A percentile compares a stretch with the other conserved stretches of the same genome.
Conservation (phyloP, 2,329 filamentous ascomycete genomes). For the Beauveria rudraprayagi region DNA sequence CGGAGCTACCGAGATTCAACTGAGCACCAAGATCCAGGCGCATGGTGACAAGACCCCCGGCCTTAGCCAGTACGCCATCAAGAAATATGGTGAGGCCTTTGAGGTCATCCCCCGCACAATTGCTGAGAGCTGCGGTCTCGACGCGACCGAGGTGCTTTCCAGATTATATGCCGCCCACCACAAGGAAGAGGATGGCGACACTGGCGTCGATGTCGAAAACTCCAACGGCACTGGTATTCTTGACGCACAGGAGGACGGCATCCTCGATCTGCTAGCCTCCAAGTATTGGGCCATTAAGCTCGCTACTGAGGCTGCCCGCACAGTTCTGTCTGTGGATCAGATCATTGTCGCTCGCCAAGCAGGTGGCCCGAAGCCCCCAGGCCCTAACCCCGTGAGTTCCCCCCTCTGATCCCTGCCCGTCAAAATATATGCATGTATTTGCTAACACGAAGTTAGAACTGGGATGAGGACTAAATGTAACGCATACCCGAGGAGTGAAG, state of each 20-base stretch:
- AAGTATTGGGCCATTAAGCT: constrained; percentile 98
- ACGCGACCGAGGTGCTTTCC: constrained; percentile 93
- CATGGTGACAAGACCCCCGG: constrained; percentile 90
- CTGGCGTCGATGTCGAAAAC: constrained; percentile 93
- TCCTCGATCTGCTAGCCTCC: constrained; percentile 82
- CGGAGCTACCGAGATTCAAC: constrained; percentile 87
- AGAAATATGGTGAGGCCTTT: constrained; percentile 95
- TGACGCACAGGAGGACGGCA: constrained; percentile 79
- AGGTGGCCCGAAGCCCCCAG: constrained; percentile 92
- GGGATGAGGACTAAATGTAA: constrained; percentile 50
- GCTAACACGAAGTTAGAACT: constrained; percentile 36
- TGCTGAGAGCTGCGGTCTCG: constrained; percentile 88
- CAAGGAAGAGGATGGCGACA: constrained; percentile 77
- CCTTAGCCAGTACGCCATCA: constrained; percentile 90
- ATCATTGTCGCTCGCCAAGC: constrained; percentile 98
- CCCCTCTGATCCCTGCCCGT: neutral
- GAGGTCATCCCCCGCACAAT: constrained; percentile 92
- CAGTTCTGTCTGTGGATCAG: constrained; percentile 92
- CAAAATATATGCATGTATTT: neutral
- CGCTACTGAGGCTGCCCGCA: constrained; percentile 88
- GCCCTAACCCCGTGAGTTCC: constrained; percentile 64
- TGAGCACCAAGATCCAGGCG: constrained; percentile 84
- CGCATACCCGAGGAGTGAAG: constrained; percentile 14
- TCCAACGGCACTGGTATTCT: constrained; percentile 71
- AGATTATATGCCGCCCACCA: constrained; percentile 89